Evolutionary conservation across 495 filamentous ascomycete genomes (phyloP), one percentile per base, ranked within the genome.

Genomic region (Thermochaetoides thermophila): DNA sequence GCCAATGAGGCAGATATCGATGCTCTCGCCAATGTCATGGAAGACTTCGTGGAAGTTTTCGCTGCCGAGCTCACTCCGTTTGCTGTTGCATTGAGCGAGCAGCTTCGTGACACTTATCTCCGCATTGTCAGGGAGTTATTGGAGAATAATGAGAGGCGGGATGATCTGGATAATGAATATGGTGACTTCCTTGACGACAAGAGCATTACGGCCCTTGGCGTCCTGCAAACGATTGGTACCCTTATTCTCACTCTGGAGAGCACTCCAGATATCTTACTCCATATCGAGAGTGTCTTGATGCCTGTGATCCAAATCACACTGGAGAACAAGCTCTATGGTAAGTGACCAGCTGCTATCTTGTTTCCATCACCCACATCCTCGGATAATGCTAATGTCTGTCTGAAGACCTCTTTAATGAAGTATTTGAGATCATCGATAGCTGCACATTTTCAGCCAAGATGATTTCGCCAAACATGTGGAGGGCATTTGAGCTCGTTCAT

Each of bases 1-100:
- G 87, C 89, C 17, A 94, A 94, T 49, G 85, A 94, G 57, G 84
- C 84, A 27, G 85, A 93, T 44, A 86, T 94, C 31, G 85, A 94
- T 55, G 83, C 85, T 12, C 57, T 94, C 13, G 84, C 85, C n/a
- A 93, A 93, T 44, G 85, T 94, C n/a, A 94, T 94, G 89, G 89
- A 97, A 53, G 91, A 97, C 46, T 96, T 96, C 52, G 89, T 97
- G 31, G 89, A 97, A 55, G 89, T 96, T 0, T 97, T 97, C 55
- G 86, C 89, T 12, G 63, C 81, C 2, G 91, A 97, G 50, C 68
- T 97, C 32, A 97, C 89, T 1, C 89, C 89, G 6, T 97, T 97
- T 49, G 89, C 89, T n/a, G 91, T 96, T 11, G 87, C 91, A 5
- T 66, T 97, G 25, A 93, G 84, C 46, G 85, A 97, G 62, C 89